Evolutionary conservation across 2,329 filamentous ascomycete species (phyloP).

Genomic region (Pseudocercospora cruenta): DNA sequence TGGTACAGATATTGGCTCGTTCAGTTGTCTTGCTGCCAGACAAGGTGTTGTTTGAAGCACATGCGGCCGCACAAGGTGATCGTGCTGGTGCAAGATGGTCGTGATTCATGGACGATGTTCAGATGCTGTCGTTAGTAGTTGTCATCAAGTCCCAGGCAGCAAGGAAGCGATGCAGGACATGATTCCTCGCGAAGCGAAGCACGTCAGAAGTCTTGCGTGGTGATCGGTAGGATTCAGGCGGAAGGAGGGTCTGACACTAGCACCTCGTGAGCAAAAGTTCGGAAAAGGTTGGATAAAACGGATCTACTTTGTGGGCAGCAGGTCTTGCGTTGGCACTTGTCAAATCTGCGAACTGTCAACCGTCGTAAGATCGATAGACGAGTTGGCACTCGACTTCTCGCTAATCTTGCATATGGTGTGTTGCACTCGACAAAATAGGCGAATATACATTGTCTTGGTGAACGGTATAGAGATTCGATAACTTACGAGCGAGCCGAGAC

Average conservation of each 20-base stretch:
- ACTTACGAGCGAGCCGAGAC: not conserved
- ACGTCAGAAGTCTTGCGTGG: not conserved
- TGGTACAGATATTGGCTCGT: not conserved
- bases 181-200: no score
- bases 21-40: not conserved
- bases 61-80: not conserved
- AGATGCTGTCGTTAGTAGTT: no score
- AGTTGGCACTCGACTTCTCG: not conserved
- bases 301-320: not conserved
- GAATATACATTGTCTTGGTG: not conserved
- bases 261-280: not conserved
- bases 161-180: no score
- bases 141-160: no score
- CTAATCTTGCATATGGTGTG: conserved; percentile 6
- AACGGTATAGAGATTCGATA: not conserved
- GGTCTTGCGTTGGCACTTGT: not conserved
- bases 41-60: not conserved
- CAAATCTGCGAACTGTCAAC: not conserved
- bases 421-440: conserved; percentile 3
- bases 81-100: no score
- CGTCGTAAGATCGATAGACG: not conserved
- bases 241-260: not conserved
- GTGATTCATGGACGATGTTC: no score
- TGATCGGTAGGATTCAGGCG: not conserved
- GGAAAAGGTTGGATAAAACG: not conserved